Base-by-base conservation (phyloP, 2,329 filamentous ascomycete genomes). In the Shiraia bambusicola region DNA sequence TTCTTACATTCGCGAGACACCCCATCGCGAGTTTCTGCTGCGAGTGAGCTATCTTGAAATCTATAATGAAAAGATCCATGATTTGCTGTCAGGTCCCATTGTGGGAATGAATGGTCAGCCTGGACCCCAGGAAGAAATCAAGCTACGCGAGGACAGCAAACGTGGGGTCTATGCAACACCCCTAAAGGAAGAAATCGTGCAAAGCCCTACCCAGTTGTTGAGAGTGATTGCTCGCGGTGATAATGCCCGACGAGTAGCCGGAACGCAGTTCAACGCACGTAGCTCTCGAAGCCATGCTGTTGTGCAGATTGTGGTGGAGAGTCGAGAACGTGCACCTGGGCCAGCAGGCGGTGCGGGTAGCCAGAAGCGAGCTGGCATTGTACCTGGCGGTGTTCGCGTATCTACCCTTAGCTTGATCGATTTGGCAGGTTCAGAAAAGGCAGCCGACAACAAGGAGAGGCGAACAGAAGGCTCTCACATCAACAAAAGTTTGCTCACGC, bases 21-120 rank as follows among this genome's bases (percentile, higher is more conserved):
- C 93, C 0, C 88, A 90, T 26, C 81, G 93, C 46, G 93, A 98
- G 64, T 98, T 98, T 54, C 72, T 98, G 42, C 79, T 98, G 42
- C 86, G 93, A 49, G 93, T 98, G 64, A 97, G 92, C 75, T 98
- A 98, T 65, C 77, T 98, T 49, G 93, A 98, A 72, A 98, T 98
- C 47, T 98, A 98, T 73, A 98, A 98, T 61, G 93, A 98, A 66
- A 94, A 82, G 70, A 97, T 98, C 43, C 88, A 96, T 64, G 93
- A 98, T 70, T 75, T 98, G 35, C 76, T 98, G 31, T 92, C 86
- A 51, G 85, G 89, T 67, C 78, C 88, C 1, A 73, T 71, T 28
- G 81, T 76, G 13, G 83, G 79, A 14, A 74, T 75, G 13, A 74
- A 71, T 10, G 74, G 67, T 7, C 60, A 61, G 32, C 47, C 57